phyloP scores from a whole-genome alignment of 306 rosid species.

The Betula pendula region DNA sequence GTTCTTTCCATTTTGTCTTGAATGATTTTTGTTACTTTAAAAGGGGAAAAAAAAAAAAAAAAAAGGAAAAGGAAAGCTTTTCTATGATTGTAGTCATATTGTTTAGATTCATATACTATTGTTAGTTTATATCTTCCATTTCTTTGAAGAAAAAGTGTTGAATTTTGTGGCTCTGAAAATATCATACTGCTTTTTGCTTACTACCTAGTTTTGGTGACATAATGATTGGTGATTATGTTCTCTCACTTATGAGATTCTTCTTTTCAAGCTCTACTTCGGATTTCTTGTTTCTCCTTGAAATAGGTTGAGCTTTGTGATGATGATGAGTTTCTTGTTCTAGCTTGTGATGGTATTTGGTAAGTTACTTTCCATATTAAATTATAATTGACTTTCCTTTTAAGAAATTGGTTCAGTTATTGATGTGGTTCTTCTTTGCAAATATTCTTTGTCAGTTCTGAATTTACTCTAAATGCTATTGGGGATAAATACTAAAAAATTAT shows the following conservation, averaged over 20 bases:
- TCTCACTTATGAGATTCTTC: background rate
- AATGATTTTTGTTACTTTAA: background rate
- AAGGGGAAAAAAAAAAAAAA: background rate
- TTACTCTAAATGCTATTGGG: background rate
- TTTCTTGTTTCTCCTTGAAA: conserved; percentile 22
- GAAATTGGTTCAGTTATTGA: background rate
- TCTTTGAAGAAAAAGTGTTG: background rate
- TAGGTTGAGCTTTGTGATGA: conserved; percentile 85
- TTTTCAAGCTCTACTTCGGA: conserved; percentile 4
- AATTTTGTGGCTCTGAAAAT: background rate
- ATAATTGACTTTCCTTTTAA: background rate
- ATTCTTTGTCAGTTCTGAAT: background rate
- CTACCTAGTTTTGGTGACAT: conserved; percentile 13
- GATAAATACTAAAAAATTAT: background rate
- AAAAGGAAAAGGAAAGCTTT: background rate
- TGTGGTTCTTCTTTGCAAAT: background rate
- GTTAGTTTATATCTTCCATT: background rate
- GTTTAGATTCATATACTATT: background rate
- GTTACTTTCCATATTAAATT: conserved; percentile 22
- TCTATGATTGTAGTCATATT: no score
- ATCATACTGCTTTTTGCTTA: background rate
- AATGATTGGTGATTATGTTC: background rate
- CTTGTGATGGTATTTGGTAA: conserved; percentile 98
- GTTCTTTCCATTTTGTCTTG: background rate
- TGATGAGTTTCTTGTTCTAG: conserved; percentile 90